phyloP scores from a whole-genome alignment of 2,329 filamentous ascomycete species.

The Hypoxylon sp. region DNA sequence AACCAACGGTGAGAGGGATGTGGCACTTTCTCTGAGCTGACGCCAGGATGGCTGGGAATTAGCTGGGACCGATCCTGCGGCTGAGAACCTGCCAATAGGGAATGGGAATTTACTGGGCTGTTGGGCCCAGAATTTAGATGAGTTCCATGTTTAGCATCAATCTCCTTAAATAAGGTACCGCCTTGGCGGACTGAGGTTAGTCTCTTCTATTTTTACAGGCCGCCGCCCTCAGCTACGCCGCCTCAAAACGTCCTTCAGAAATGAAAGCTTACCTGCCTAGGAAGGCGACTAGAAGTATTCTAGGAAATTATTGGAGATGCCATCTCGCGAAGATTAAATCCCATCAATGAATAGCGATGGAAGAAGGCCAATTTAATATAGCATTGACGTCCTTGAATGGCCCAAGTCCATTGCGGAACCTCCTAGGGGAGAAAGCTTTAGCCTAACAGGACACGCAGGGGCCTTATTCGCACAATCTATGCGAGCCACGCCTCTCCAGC shows the following conservation, averaged over 20 bases:
- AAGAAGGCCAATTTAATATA: background rate
- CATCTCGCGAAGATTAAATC: background rate
- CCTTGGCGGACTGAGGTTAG: conserved; percentile 1
- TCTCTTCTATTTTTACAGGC: conserved; percentile 17
- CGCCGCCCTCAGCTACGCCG: background rate
- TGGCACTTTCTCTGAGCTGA: background rate
- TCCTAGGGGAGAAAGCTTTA: background rate
- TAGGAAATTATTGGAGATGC: background rate
- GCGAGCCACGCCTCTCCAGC: background rate
- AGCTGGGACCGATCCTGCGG: conserved; percentile 9
- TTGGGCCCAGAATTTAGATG: conserved; percentile 12
- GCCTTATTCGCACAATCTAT: background rate
- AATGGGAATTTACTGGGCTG: background rate
- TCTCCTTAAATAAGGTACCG: background rate
- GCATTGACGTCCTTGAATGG: background rate
- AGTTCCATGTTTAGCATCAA: conserved; percentile 8
- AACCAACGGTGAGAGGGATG: background rate
- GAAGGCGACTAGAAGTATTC: background rate
- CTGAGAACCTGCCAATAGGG: conserved; percentile 9
- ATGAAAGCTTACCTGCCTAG: background rate
- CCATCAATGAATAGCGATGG: background rate
- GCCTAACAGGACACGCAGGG: background rate
- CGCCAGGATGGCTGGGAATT: background rate
- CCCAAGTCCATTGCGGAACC: background rate
- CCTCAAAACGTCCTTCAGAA: background rate